phyloP scores from a whole-genome alignment of 2,329 filamentous ascomycete species.

The Nothomitra cinnamomea region DNA sequence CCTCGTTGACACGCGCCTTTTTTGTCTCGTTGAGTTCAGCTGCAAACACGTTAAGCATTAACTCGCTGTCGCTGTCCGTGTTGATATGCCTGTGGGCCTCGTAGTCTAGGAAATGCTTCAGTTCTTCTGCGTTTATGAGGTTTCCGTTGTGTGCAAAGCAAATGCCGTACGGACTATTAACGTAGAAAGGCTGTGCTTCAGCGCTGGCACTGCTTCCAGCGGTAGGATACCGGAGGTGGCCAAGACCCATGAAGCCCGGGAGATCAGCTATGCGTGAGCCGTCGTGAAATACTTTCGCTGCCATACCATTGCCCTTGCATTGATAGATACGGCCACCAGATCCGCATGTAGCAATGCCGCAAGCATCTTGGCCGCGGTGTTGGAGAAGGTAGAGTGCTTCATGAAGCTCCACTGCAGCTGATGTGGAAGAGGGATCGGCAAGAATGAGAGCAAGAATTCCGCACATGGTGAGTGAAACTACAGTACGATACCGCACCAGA shows the following conservation, averaged over 20 bases:
- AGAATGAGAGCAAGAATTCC: slow-evolving; percentile 34
- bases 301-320: slow-evolving; percentile 82
- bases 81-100: slow-evolving; percentile 78
- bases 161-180: slow-evolving; percentile 71
- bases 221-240: slow-evolving; percentile 78
- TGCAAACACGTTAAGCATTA: slow-evolving; percentile 80
- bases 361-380: slow-evolving; percentile 72
- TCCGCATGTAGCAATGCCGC: slow-evolving; percentile 62
- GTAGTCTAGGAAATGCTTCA: slow-evolving; percentile 55
- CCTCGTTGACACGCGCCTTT: slow-evolving; percentile 62
- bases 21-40: slow-evolving; percentile 64
- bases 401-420: slow-evolving; percentile 27
- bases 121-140: slow-evolving; percentile 58
- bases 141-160: slow-evolving; percentile 78
- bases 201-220: slow-evolving; percentile 69
- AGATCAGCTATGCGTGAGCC: slow-evolving; percentile 56
- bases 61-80: slow-evolving; percentile 73
- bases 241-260: slow-evolving; percentile 73
- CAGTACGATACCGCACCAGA: not conserved
- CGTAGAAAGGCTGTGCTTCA: slow-evolving; percentile 85
- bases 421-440: slow-evolving; percentile 21
- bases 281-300: slow-evolving; percentile 67
- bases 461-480: slow-evolving; percentile 24
- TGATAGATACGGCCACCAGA: slow-evolving; percentile 68
- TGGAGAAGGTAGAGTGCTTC: slow-evolving; percentile 22